phyloP scores from a whole-genome alignment of 441 rosid species.

The Populus trichocarpa region DNA sequence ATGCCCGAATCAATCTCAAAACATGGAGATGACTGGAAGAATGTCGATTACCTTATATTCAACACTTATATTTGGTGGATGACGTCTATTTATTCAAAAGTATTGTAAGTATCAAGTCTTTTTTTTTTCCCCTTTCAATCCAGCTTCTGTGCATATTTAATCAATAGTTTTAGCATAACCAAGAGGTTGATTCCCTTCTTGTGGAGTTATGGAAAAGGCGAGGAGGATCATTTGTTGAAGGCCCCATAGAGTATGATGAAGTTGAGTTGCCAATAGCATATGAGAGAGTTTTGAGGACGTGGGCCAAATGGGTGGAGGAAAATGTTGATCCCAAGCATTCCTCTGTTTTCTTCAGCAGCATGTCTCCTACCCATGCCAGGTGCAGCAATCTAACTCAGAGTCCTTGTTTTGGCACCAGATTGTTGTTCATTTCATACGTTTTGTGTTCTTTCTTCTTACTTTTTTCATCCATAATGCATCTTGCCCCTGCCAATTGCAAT shows the following conservation, averaged over 20 bases:
- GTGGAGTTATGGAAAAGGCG: slow-evolving; percentile 28
- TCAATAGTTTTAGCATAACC: background rate
- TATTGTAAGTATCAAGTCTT: slow-evolving; percentile 47
- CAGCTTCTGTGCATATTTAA: background rate
- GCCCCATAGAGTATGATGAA: slow-evolving; percentile 62
- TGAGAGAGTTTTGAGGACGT: slow-evolving; percentile 60
- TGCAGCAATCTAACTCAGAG: slow-evolving; percentile 13
- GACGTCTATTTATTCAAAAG: slow-evolving; percentile 67
- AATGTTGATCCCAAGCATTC: slow-evolving; percentile 62
- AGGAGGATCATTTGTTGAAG: slow-evolving; percentile 59
- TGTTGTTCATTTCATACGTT: background rate
- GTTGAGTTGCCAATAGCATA: slow-evolving; percentile 58
- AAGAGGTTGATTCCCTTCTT: slow-evolving; percentile 3
- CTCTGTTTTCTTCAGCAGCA: slow-evolving; percentile 76
- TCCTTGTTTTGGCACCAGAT: background rate
- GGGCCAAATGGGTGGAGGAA: slow-evolving; percentile 71
- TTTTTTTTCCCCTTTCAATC: background rate
- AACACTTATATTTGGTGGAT: slow-evolving; percentile 95
- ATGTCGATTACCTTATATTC: slow-evolving; percentile 40
- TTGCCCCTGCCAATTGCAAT: too few relatives aligned
- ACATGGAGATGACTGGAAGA: too few relatives aligned
- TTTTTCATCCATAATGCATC: background rate
- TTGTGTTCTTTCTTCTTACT: background rate
- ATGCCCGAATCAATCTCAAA: too few relatives aligned
- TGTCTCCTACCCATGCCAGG: slow-evolving; percentile 84